Conservation (phyloP, 495 filamentous ascomycete species). For the Penicillium bialowiezense region DNA sequence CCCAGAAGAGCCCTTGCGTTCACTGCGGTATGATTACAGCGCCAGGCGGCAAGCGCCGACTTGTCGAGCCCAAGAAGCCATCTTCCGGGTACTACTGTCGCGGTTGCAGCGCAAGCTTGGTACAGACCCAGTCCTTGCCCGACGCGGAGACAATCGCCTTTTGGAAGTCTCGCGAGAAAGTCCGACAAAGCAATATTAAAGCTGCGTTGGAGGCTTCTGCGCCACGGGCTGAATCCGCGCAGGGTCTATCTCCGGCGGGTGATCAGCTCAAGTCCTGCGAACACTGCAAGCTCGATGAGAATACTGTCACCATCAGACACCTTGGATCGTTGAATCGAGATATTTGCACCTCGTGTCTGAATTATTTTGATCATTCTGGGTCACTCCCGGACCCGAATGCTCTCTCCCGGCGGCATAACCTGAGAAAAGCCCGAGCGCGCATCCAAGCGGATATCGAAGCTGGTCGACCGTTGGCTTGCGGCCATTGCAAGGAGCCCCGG, state of each 20-base stretch:
- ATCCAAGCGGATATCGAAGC: neutral
- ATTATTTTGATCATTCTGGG: neutral
- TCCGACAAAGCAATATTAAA: neutral
- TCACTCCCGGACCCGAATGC: neutral
- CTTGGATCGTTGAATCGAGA: neutral
- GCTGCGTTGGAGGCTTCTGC: neutral
- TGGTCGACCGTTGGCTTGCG: neutral
- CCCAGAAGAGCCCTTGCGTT: neutral
- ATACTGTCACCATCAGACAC: neutral
- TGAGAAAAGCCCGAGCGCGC: neutral
- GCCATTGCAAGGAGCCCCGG: neutral
- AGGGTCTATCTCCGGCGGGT: neutral
- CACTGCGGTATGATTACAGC: conserved; percentile 3
- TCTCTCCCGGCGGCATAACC: neutral
- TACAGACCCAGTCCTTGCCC: neutral
- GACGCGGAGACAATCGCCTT: neutral
- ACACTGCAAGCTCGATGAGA: neutral
- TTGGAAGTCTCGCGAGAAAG: neutral
- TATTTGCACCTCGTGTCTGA: neutral
- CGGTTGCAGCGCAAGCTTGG: neutral
- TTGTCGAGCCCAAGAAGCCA: neutral
- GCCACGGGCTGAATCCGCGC: neutral
- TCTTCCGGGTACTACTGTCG: conserved; percentile 4
- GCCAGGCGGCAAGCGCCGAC: conserved; percentile 4
- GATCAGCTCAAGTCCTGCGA: neutral